phyloP scores from a whole-genome alignment of 1,139 yeast genomes.

The Lodderomyces beijingensis region DNA sequence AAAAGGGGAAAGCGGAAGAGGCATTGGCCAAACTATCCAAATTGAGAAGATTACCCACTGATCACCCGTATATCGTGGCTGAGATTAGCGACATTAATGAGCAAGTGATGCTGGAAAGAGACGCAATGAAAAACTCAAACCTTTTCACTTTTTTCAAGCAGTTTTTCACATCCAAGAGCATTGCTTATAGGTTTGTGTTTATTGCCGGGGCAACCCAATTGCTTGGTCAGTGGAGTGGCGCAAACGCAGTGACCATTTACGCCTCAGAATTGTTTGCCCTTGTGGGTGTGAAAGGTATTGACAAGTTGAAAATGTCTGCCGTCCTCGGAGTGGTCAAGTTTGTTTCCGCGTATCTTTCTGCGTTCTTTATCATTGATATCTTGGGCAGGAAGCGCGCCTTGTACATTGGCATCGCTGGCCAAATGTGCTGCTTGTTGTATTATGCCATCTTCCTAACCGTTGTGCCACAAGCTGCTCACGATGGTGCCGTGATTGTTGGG shows the following conservation, averaged over 20 bases:
- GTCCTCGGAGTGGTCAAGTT: conserved; percentile 47
- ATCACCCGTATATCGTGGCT: conserved; percentile 48
- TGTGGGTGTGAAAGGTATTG: conserved; percentile 40
- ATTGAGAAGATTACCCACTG: conserved; percentile 46
- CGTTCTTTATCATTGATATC: conserved; percentile 45
- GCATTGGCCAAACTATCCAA: conserved; percentile 37
- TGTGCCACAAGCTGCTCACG: conserved; percentile 42
- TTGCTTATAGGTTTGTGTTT: conserved; percentile 42
- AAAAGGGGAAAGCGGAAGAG: conserved; percentile 29
- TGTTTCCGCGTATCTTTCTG: conserved; percentile 38
- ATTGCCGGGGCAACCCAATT: conserved; percentile 44
- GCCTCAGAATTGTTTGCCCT: conserved; percentile 52
- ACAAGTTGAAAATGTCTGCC: conserved; percentile 43
- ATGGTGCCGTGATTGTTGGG: conserved; percentile 22
- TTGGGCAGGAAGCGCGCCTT: conserved; percentile 42
- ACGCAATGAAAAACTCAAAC: conserved; percentile 28
- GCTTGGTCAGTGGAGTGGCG: conserved; percentile 62
- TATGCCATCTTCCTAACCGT: conserved; percentile 45
- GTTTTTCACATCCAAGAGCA: conserved; percentile 30
- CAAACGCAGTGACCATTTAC: conserved; percentile 58
- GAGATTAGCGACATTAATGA: conserved; percentile 51
- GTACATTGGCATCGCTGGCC: conserved; percentile 37
- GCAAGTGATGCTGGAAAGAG: conserved; percentile 36
- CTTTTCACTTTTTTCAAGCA: conserved; percentile 25
- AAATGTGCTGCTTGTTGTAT: conserved; percentile 26